phyloP scores from a whole-genome alignment of 1,139 yeast species.

The Blastobotrys apis region DNA sequence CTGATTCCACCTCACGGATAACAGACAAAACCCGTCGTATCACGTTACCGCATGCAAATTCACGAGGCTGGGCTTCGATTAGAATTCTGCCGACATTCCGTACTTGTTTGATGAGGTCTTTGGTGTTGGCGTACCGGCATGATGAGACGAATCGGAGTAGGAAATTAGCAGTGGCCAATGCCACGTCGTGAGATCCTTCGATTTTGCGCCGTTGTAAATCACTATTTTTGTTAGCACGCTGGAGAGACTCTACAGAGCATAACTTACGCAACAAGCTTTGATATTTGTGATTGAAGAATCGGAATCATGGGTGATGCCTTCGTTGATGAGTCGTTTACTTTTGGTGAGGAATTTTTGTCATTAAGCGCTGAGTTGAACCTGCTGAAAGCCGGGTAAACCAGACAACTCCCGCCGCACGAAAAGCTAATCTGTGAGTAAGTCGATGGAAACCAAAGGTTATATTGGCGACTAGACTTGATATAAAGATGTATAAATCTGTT shows the following conservation, averaged over 20 bases:
- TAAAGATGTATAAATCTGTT: no score
- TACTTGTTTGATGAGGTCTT: constrained; percentile 65
- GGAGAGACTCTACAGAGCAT: not conserved
- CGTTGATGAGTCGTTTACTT: no score
- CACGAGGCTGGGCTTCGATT: constrained; percentile 46
- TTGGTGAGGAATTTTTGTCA: no score
- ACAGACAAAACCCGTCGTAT: constrained; percentile 85
- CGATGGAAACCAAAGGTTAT: no score
- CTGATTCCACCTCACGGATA: constrained; percentile 78
- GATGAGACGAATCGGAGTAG: constrained; percentile 86
- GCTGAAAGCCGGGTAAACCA: no score
- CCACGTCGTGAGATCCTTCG: constrained; percentile 69
- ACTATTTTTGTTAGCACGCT: not conserved
- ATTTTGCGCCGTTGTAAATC: constrained; percentile 67
- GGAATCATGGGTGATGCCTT: constrained; percentile 11
- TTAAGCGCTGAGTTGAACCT: no score
- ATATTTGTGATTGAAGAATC: constrained; percentile 8
- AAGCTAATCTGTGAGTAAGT: no score
- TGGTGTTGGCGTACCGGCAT: constrained; percentile 78
- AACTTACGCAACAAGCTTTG: constrained; percentile 8
- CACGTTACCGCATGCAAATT: constrained; percentile 84
- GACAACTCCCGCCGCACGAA: no score
- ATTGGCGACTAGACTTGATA: no score
- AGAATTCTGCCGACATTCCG: constrained; percentile 44
- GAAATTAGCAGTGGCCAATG: constrained; percentile 81